A percentile compares a stretch with the other conserved stretches of the same genome.
phyloP scores from a whole-genome alignment of 2,329 filamentous ascomycete genomes.

The Biscogniauxia sp. region DNA sequence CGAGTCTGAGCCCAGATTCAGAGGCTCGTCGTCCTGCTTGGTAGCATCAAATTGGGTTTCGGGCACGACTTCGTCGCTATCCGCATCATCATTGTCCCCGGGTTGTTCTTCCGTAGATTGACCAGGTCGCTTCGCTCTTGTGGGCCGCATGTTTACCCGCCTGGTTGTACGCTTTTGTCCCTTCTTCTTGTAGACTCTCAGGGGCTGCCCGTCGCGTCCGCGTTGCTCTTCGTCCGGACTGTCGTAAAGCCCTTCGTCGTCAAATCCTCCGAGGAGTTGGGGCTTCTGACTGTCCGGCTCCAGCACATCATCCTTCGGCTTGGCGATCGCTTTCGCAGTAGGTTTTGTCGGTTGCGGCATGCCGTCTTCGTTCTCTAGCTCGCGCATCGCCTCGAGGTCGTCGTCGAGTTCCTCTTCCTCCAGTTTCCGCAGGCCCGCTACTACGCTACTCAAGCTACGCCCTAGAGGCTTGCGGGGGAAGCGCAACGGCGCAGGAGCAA shows the following conservation, averaged over 20 bases:
- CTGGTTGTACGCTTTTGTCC: conserved; percentile 77
- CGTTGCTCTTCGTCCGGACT: conserved; percentile 49
- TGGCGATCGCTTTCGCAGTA: conserved; percentile 12
- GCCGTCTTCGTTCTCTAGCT: conserved; percentile 57
- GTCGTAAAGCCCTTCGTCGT: conserved; percentile 60
- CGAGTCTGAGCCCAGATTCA: conserved; percentile 38
- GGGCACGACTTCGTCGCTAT: conserved; percentile 37
- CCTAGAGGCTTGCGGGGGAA: conserved; percentile 61
- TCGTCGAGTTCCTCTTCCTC: conserved; percentile 71
- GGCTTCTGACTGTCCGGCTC: conserved; percentile 44
- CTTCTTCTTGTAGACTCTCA: conserved; percentile 75
- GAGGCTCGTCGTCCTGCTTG: conserved; percentile 29
- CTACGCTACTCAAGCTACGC: conserved; percentile 70
- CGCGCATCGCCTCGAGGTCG: conserved; percentile 70
- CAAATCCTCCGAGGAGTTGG: conserved; percentile 58
- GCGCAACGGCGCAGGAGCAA: conserved; percentile 47
- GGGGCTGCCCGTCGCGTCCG: conserved; percentile 56
- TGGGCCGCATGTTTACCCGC: conserved; percentile 62
- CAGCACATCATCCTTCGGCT: conserved; percentile 36
- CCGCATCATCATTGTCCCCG: conserved; percentile 34
- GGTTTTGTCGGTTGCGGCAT: conserved; percentile 12
- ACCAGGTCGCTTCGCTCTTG: conserved; percentile 45
- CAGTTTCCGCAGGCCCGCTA: conserved; percentile 66
- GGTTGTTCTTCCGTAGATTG: conserved; percentile 31
- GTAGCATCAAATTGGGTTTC: conserved; percentile 37